These are phyloP conservation scores for Diaporthe destruens DNA, from an alignment of 2,329 filamentous ascomycete genomes.

Conservation along the genomic window DNA sequence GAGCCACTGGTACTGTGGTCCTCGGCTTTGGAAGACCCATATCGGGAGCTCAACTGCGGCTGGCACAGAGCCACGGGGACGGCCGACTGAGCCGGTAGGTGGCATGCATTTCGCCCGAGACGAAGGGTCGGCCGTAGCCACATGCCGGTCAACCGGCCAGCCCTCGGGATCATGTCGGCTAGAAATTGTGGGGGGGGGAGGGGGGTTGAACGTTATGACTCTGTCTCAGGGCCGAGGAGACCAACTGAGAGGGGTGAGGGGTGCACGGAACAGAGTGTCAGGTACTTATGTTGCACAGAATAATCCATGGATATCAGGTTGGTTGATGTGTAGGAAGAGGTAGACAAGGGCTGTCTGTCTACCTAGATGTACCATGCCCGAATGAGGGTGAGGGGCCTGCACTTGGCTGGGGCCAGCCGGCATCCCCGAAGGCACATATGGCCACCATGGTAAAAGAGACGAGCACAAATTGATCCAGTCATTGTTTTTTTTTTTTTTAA, in stretches of 20 bases:
- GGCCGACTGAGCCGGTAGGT: neutral
- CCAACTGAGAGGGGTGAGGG: neutral
- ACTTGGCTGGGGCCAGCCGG: slow-evolving; percentile 14
- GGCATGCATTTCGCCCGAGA: neutral
- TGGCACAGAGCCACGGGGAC: neutral
- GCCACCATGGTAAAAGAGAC: neutral
- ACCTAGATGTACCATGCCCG: neutral
- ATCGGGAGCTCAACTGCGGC: neutral
- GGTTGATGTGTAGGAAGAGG: neutral
- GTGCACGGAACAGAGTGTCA: neutral
- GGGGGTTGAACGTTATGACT: neutral
- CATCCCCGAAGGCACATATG: slow-evolving; percentile 1
- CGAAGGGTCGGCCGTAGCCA: slow-evolving; percentile 19
- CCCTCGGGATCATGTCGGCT: neutral
- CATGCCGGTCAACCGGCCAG: slow-evolving; percentile 14
- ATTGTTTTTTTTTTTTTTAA: too few species aligned
- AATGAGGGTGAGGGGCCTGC: slow-evolving; percentile 14
- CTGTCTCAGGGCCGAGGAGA: too few species aligned
- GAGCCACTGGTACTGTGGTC: neutral
- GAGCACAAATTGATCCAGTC: neutral
- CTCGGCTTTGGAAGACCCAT: neutral
- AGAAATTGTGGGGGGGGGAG: neutral
- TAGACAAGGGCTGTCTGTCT: neutral
- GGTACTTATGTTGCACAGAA: too few species aligned
- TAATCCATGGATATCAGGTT: neutral